Evolutionary conservation across 805 yeast species (phyloP).

Genomic region (Tetrapisispora fleetii): DNA sequence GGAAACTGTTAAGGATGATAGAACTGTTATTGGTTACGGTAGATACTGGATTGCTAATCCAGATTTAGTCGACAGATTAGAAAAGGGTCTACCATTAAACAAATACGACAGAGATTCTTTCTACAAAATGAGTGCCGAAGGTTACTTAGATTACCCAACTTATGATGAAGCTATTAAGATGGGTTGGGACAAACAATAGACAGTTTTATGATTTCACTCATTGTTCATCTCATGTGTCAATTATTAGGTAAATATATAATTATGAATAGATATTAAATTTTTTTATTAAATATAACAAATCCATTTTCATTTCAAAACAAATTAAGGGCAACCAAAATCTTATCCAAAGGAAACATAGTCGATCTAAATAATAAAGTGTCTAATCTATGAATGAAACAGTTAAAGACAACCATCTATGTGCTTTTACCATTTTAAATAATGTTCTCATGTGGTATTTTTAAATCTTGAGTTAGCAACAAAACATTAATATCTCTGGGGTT

Average conservation of each 20-base stretch:
- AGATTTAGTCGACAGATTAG: slow-evolving; percentile 38
- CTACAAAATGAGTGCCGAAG: slow-evolving; percentile 31
- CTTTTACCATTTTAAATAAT: too few relatives aligned
- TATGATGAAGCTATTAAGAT: slow-evolving; percentile 20
- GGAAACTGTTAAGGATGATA: slow-evolving; percentile 29
- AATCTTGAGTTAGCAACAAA: too few relatives aligned
- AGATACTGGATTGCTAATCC: slow-evolving; percentile 46
- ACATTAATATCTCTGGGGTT: too few relatives aligned
- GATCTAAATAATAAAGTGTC: too few relatives aligned
- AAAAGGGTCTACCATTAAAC: slow-evolving; percentile 32
- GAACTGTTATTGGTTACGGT: slow-evolving; percentile 38
- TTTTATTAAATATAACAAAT: too few relatives aligned
- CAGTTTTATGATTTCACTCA: background rate
- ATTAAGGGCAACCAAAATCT: too few relatives aligned
- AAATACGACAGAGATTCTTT: slow-evolving; percentile 41
- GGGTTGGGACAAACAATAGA: slow-evolving; percentile 8
- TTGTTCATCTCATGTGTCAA: background rate
- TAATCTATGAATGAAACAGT: too few relatives aligned
- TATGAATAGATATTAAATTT: too few relatives aligned
- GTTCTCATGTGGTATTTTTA: too few relatives aligned
- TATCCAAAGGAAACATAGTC: too few relatives aligned
- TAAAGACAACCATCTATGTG: too few relatives aligned
- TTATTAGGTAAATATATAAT: background rate
- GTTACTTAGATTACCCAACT: slow-evolving; percentile 38
- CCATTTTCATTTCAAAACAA: background rate